Evolutionary conservation across 257 asterid genomes (phyloP).

Genomic region (Fraxinus cuspidata): DNA sequence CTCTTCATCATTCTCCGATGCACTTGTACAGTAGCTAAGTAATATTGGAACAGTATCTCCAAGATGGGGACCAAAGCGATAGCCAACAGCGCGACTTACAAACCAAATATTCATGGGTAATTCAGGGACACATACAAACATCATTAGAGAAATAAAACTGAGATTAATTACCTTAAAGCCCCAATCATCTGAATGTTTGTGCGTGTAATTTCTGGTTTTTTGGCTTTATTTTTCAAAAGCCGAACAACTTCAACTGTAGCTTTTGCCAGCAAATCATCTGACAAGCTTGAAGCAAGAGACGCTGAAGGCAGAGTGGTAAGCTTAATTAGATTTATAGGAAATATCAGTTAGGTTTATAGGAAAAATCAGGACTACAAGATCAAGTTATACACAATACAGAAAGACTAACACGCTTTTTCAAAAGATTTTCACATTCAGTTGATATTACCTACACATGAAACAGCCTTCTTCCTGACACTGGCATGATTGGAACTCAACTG

Average conservation of each 20-base stretch:
- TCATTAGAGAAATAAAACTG: constrained; percentile 18
- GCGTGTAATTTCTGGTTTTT: constrained; percentile 82
- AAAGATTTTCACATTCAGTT: constrained; percentile 16
- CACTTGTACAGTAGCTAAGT: constrained; percentile 80
- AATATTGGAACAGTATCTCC: constrained; percentile 91
- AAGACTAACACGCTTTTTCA: neutral
- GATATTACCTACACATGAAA: constrained; percentile 85
- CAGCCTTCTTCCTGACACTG: constrained; percentile 92
- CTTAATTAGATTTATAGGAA: constrained; percentile 18
- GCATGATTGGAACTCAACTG: constrained; percentile 89
- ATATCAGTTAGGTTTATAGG: constrained; percentile 11
- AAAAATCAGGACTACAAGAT: constrained; percentile 8
- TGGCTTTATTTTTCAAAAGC: constrained; percentile 59
- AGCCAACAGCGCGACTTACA: constrained; percentile 95
- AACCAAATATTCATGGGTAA: constrained; percentile 27
- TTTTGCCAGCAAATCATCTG: constrained; percentile 93
- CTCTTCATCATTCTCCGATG: constrained; percentile 99
- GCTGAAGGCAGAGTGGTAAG: constrained; percentile 55
- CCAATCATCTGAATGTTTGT: constrained; percentile 99
- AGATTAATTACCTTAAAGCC: constrained; percentile 71
- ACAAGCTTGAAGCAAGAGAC: constrained; percentile 91
- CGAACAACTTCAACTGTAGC: constrained; percentile 82
- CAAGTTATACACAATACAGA: neutral
- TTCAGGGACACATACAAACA: constrained; percentile 8
- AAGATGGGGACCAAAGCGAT: constrained; percentile 98